Base-by-base conservation (phyloP, 192 early-diverging fungal species). In the Coemansia sp. region DNA sequence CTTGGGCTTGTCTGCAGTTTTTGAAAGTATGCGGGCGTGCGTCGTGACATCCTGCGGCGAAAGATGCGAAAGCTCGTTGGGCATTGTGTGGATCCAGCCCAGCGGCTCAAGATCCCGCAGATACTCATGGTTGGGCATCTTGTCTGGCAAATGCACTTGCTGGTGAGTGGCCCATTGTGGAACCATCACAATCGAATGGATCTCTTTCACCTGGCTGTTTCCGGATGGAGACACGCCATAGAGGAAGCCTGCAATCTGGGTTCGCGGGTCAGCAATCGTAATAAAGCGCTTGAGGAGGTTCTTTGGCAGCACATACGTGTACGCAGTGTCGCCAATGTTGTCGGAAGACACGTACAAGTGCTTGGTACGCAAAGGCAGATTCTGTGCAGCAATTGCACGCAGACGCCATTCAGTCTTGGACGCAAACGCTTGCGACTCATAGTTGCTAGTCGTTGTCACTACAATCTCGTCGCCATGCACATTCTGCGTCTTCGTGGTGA, bases 361-460 rank as follows among this genome's bases (percentile, higher is more conserved):
- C 75, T 96, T 94, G 5, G 96, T 97, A 66, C 96, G 92, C 62
- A 98, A 78, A 62, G 93, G 91, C 75, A 99, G 77, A 76, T 97
- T 98, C 63, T 96, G 96, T 9, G 95, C 91, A 5, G 97, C 94
- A 59, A 99, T 94, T n/a, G 97, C 96, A 46, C 97, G 90, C 51
- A 96, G 88, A 63, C 97, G 93, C 97, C 97, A 99, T 76, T 99
- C 97, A 6, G 96, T 98, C 85, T 99, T 98, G 49, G 95, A 97
- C n/a, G 91, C 87, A 78, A 99, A 99, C 5, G 94, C 94, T 82
- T 96, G 93, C 7, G 93, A 90, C 82, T 98, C 97, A 72, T 97
- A 99, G 67, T 94, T 94, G 65, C 93, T 95, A 5, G 95, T 97
- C 6, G 96, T 98, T 1, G 94, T 96, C n/a, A 95, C 93, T 70